Percentiles rank a stretch among this genome's conserved stretches.
phyloP scores from a whole-genome alignment of 768 basidiomycete species.

The Phaeotremella fagi region DNA sequence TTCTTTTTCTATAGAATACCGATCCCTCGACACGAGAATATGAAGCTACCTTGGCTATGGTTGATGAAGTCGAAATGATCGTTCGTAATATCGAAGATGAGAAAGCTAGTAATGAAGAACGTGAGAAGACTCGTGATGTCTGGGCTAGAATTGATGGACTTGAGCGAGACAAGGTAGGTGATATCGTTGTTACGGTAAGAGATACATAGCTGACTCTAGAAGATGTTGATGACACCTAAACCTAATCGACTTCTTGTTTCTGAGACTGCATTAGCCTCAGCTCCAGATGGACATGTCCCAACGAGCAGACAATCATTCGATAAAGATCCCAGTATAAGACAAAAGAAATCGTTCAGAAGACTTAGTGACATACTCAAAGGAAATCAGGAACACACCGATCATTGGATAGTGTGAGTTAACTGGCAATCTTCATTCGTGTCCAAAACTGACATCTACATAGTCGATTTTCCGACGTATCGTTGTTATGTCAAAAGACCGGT shows the following conservation, averaged over 20 bases:
- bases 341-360: slow-evolving; percentile 81
- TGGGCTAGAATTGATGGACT: slow-evolving; percentile 95
- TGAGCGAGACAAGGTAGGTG: slow-evolving; percentile 76
- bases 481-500: slow-evolving; percentile 85
- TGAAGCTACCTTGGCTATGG: slow-evolving; percentile 86
- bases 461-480: slow-evolving; percentile 88
- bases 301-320: slow-evolving; percentile 6
- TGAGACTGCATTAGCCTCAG: slow-evolving; percentile 54
- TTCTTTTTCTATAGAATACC: slow-evolving; percentile 51
- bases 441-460: no score
- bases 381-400: slow-evolving; percentile 65
- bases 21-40: slow-evolving; percentile 97
- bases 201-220: not conserved
- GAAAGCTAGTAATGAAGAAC: slow-evolving; percentile 92
- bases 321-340: slow-evolving; percentile 59
- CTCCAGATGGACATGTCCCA: slow-evolving; percentile 41
- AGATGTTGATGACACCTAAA: slow-evolving; percentile 75
- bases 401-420: slow-evolving; percentile 76
- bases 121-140: slow-evolving; percentile 89
- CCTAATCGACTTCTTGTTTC: slow-evolving; percentile 80
- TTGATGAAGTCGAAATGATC: slow-evolving; percentile 92
- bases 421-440: no score
- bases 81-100: slow-evolving; percentile 97
- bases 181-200: not conserved
- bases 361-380: slow-evolving; percentile 78